Percentiles rank a stretch among this genome's conserved stretches.
These are phyloP conservation scores for Aspergillus aculeatus DNA, from an alignment of 2,329 filamentous ascomycete species.

Conservation along the genomic window DNA sequence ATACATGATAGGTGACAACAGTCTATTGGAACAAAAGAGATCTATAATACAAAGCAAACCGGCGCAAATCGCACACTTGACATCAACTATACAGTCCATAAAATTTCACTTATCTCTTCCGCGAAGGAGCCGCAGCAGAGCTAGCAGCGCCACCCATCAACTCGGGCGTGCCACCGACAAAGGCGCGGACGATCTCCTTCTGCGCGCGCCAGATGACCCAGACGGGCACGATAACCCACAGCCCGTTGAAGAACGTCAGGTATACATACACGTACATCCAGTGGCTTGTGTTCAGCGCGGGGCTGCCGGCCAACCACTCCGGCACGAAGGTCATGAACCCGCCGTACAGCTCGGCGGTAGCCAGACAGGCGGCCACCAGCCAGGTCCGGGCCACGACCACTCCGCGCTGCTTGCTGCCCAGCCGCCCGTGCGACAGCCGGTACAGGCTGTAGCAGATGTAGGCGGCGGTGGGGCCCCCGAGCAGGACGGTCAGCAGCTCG, in stretches of 20 bases:
- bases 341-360: conserved; percentile 65
- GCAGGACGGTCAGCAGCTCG: conserved; percentile 61
- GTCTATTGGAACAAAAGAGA: too few species aligned
- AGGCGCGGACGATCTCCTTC: conserved; percentile 42
- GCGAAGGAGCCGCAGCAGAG: neutral
- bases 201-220: conserved; percentile 58
- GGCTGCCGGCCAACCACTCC: conserved; percentile 61
- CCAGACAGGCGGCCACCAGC: conserved; percentile 59
- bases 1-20: too few species aligned
- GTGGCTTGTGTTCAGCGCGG: conserved; percentile 58
- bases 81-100: neutral
- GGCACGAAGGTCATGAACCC: conserved; percentile 65
- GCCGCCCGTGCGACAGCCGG: conserved; percentile 19
- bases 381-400: conserved; percentile 44
- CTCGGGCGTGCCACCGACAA: conserved; percentile 20
- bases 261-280: conserved; percentile 65
- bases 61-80: too few species aligned
- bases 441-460: conserved; percentile 57
- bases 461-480: conserved; percentile 58
- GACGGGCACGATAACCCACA: conserved; percentile 61
- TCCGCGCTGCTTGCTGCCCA: conserved; percentile 22
- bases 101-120: neutral
- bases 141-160: neutral
- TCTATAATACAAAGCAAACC: too few species aligned
- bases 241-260: conserved; percentile 62